Evolutionary conservation across 2,329 filamentous ascomycete species (phyloP), one percentile per base, ranked within the genome.

Genomic region (Beauveria australis): DNA sequence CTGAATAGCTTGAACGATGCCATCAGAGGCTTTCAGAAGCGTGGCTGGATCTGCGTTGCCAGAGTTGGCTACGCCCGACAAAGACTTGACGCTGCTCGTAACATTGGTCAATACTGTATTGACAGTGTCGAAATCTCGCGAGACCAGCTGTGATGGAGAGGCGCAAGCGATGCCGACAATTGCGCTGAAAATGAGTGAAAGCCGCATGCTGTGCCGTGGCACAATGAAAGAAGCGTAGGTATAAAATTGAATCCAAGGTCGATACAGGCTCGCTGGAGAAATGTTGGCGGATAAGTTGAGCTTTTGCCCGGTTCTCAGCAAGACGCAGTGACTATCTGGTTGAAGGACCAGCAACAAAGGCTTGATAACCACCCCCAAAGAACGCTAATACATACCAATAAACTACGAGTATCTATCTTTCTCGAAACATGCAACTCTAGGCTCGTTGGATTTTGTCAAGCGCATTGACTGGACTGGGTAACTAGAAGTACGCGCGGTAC

Each of bases 11-110:
- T 55, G 28, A 3, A 60, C 33, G 18, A 60, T 48, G 26, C 49
- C 24, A 16, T 51, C 43, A 4, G 59, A 60, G 3, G 59, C 59
- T 30, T 37, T 43, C 2, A 60, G 51, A 12, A 60, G 51, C 14
- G 59, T 53, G 8, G 28, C 59, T 26, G 59, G 59, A 26, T 60
- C 52, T 5, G 59, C 51, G 19, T 14, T 43, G 5, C 59, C 59
- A 3, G 51, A 28, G 9, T 41, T 12, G 28, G 59, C 59, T 10
- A 60, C 41, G 8, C 8, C 18, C 2, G 49, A 48, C 7, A 60
- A 52, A 12, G 30, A 46, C 12, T 28, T 22, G 16, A 60, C 43
- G 30, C 22, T 26, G n/a, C 44, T 41, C 1, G 48, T 46, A 8
- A 60, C 57, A 30, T 60, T 60, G 40, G 48, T 10, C 8, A 60